These are phyloP conservation scores for Astragalus membranaceus DNA, from an alignment of 306 rosid species.

Conservation along the genomic window DNA sequence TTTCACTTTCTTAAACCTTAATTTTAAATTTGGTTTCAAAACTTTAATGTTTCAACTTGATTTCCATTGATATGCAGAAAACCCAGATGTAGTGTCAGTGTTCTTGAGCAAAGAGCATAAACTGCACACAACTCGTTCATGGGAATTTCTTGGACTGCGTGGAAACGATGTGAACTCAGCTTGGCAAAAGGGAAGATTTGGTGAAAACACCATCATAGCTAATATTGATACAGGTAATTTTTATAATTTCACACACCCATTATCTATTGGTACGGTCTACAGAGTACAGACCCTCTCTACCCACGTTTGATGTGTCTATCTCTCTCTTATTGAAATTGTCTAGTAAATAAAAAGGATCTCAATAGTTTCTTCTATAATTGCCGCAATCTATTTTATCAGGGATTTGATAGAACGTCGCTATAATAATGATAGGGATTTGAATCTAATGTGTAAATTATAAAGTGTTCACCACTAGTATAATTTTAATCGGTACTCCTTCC, in stretches of 20 bases:
- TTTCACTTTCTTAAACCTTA: too few relatives aligned
- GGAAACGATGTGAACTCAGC: constrained; percentile 29
- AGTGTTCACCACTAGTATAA: too few relatives aligned
- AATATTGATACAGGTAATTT: constrained; percentile 32
- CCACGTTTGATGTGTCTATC: too few relatives aligned
- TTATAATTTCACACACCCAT: neutral
- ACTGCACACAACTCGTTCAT: constrained; percentile 62
- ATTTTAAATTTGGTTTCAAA: too few relatives aligned
- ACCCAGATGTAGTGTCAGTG: constrained; percentile 46
- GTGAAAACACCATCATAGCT: constrained; percentile 34
- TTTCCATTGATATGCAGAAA: constrained; percentile 7
- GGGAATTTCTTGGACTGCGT: constrained; percentile 53
- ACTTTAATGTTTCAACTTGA: too few relatives aligned
- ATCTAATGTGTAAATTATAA: too few relatives aligned
- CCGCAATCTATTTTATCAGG: neutral
- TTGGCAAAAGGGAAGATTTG: constrained; percentile 33
- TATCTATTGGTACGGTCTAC: too few relatives aligned
- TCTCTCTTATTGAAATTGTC: too few relatives aligned
- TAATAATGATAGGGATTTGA: neutral
- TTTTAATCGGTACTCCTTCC: too few relatives aligned
- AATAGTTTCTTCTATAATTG: too few relatives aligned
- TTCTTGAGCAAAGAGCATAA: constrained; percentile 47
- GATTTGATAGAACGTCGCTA: neutral
- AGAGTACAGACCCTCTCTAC: too few relatives aligned
- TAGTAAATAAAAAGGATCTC: too few relatives aligned